phyloP scores from a whole-genome alignment of 2,329 filamentous ascomycete species.

The Exserohilum rostratum region DNA sequence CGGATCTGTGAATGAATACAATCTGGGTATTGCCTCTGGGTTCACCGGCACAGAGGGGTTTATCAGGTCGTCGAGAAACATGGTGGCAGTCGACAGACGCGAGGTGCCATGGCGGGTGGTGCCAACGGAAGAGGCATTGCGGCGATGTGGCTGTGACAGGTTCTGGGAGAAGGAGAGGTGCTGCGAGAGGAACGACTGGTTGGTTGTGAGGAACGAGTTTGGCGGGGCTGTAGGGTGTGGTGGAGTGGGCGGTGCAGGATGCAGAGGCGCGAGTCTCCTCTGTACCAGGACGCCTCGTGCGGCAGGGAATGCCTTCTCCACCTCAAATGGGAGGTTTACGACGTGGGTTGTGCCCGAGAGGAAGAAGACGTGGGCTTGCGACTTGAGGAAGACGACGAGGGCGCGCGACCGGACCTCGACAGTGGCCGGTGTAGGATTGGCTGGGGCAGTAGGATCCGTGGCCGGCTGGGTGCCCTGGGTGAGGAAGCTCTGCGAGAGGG shows the following conservation, averaged over 20 bases:
- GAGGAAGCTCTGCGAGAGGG: conserved; percentile 31
- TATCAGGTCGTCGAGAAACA: conserved; percentile 42
- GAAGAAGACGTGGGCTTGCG: conserved; percentile 92
- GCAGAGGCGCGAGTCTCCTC: conserved; percentile 68
- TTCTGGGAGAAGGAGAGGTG: conserved; percentile 57
- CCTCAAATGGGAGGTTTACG: conserved; percentile 91
- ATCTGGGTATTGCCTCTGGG: conserved; percentile 67
- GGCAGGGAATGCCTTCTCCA: conserved; percentile 83
- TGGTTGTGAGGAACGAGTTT: conserved; percentile 75
- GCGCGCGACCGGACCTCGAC: conserved; percentile 57
- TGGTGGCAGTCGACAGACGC: conserved; percentile 27
- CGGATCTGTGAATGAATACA: conserved; percentile 86
- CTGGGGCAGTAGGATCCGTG: conserved; percentile 32
- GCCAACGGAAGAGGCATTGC: conserved; percentile 37
- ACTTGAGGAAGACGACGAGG: conserved; percentile 88
- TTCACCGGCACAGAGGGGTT: conserved; percentile 32
- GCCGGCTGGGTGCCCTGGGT: conserved; percentile 44
- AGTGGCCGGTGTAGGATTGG: conserved; percentile 23
- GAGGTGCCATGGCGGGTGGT: conserved; percentile 30
- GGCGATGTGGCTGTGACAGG: conserved; percentile 41
- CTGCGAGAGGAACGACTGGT: conserved; percentile 59
- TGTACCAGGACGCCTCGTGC: conserved; percentile 86
- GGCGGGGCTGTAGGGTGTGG: conserved; percentile 66
- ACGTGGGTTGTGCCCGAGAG: conserved; percentile 86
- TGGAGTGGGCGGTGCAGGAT: conserved; percentile 43